These are phyloP conservation scores for Priceomyces melissophilus DNA, from an alignment of 805 yeast species.

Conservation along the genomic window DNA sequence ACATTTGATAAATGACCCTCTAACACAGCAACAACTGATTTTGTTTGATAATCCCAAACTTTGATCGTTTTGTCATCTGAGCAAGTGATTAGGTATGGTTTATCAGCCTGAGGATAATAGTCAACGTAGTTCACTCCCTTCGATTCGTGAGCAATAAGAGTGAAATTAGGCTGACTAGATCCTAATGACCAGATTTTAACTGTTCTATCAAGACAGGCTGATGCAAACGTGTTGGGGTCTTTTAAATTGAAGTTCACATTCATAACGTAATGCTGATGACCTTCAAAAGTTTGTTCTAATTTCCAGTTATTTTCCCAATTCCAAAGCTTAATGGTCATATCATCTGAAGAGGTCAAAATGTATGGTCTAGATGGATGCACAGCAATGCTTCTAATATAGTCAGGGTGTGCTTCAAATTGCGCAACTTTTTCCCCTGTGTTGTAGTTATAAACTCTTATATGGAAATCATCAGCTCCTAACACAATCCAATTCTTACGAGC, in stretches of 20 bases:
- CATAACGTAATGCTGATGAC: constrained; percentile 95
- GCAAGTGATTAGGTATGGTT: constrained; percentile 89
- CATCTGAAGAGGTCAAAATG: constrained; percentile 86
- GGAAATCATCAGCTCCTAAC: constrained; percentile 95
- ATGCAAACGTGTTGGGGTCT: constrained; percentile 95
- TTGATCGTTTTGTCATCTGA: constrained; percentile 88
- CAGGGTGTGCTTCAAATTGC: constrained; percentile 98
- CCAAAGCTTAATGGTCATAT: constrained; percentile 89
- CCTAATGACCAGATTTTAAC: constrained; percentile 97
- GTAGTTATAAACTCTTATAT: constrained; percentile 87
- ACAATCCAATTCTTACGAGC: constrained; percentile 97
- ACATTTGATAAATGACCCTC: constrained; percentile 95
- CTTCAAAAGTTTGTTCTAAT: constrained; percentile 85
- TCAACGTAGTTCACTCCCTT: constrained; percentile 96
- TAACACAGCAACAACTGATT: constrained; percentile 88
- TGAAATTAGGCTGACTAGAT: constrained; percentile 82
- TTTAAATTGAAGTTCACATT: constrained; percentile 93
- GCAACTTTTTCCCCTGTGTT: constrained; percentile 92
- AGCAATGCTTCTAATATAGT: constrained; percentile 88
- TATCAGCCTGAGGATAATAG: constrained; percentile 95
- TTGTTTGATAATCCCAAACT: constrained; percentile 96
- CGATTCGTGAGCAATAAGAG: constrained; percentile 84
- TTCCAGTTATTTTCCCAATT: constrained; percentile 97
- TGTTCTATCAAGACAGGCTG: constrained; percentile 94
- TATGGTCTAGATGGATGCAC: constrained; percentile 94